Evolutionary conservation across 805 yeast species (phyloP).

Genomic region (Schizosaccharomyces osmophilus): DNA sequence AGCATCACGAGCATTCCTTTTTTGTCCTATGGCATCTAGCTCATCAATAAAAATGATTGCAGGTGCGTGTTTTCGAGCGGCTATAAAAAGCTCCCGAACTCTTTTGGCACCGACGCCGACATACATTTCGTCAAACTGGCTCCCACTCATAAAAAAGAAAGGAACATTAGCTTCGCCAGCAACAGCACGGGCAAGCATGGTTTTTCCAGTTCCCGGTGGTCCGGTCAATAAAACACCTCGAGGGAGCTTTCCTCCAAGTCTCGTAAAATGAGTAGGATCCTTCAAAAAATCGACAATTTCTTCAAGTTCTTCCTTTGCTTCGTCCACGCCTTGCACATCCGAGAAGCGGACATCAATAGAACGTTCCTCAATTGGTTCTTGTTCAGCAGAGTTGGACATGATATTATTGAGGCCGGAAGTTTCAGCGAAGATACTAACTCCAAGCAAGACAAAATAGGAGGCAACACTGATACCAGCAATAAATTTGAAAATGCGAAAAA

Average conservation of each 20-base stretch:
- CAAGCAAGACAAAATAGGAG: slow-evolving; percentile 59
- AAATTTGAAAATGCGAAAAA: slow-evolving; percentile 79
- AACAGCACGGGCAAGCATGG: slow-evolving; percentile 85
- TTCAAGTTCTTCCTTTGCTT: slow-evolving; percentile 89
- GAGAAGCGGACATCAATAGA: slow-evolving; percentile 46
- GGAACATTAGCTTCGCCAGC: slow-evolving; percentile 99
- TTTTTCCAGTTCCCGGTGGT: slow-evolving; percentile 98
- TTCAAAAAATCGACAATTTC: slow-evolving; percentile 94
- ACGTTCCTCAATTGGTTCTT: slow-evolving; percentile 62
- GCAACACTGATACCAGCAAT: slow-evolving; percentile 54
- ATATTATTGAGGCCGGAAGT: slow-evolving; percentile 55
- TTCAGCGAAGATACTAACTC: slow-evolving; percentile 58
- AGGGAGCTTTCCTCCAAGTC: slow-evolving; percentile 89
- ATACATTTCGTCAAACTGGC: slow-evolving; percentile 91
- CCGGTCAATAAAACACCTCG: slow-evolving; percentile 93
- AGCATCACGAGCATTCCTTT: slow-evolving; percentile 89
- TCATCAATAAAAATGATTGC: slow-evolving; percentile 95
- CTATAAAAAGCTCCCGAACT: slow-evolving; percentile 76
- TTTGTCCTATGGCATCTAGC: slow-evolving; percentile 95
- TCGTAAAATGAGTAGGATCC: slow-evolving; percentile 89
- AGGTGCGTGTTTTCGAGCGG: slow-evolving; percentile 87
- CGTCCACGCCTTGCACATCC: slow-evolving; percentile 95
- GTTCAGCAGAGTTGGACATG: slow-evolving; percentile 41
- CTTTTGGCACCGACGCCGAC: slow-evolving; percentile 98
- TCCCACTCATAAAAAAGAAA: slow-evolving; percentile 92